Conservation (phyloP, 768 basidiomycete species). For the Mycena galericulata region DNA sequence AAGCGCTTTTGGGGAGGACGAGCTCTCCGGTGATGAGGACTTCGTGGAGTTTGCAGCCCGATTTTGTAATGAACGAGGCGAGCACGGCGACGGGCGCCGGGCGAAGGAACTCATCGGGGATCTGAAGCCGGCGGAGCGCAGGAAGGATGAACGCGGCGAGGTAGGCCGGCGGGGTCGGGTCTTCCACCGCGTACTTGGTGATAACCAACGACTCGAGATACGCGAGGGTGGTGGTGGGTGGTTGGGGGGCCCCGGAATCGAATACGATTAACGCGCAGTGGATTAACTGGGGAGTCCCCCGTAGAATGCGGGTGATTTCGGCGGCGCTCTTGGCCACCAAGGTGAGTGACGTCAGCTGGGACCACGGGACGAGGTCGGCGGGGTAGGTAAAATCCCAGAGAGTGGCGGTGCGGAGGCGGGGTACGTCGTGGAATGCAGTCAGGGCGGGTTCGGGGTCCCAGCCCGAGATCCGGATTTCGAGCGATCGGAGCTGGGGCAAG, state of each 20-base stretch:
- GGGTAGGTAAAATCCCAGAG: background rate
- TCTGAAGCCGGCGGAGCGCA: background rate
- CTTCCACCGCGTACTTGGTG: background rate
- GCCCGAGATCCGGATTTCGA: background rate
- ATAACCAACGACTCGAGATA: background rate
- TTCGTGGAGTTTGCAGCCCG: background rate
- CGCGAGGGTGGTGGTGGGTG: background rate
- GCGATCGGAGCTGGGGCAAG: background rate
- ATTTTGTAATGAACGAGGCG: background rate
- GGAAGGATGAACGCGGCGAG: background rate
- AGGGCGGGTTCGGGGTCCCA: too few species aligned
- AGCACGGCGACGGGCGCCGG: background rate
- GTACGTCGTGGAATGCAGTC: background rate
- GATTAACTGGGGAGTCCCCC: background rate
- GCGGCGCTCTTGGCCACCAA: background rate
- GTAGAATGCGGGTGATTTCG: background rate
- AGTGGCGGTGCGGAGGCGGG: background rate
- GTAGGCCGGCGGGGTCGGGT: background rate
- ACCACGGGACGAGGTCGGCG: background rate
- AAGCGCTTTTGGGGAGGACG: too few species aligned
- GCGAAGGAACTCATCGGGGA: background rate
- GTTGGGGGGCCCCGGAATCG: too few species aligned
- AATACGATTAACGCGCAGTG: background rate
- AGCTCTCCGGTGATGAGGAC: background rate
- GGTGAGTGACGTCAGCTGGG: constrained; percentile 6